phyloP scores from a whole-genome alignment of 2,329 filamentous ascomycete genomes.

The Verticillium nonalfalfae region DNA sequence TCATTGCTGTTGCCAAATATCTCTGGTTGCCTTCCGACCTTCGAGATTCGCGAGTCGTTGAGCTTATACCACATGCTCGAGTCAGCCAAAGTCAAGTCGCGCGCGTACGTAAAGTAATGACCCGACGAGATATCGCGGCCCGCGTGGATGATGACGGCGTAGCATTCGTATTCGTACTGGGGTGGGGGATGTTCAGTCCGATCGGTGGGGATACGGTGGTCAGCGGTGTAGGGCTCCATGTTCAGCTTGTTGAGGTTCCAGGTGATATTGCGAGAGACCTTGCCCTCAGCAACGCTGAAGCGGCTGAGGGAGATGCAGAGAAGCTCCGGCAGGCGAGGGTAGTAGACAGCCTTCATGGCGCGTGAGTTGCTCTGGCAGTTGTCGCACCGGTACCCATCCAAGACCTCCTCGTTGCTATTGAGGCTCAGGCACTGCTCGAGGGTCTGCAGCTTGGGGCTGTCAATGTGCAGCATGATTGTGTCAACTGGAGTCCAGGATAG shows the following conservation, averaged over 20 bases:
- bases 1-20: constrained; percentile 26
- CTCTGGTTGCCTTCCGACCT: constrained; percentile 19
- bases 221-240: constrained; percentile 33
- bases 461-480: constrained; percentile 43
- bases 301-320: constrained; percentile 72
- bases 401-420: constrained; percentile 60
- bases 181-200: constrained; percentile 18
- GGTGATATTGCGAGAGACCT: constrained; percentile 64
- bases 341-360: constrained; percentile 64
- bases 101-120: constrained; percentile 72
- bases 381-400: constrained; percentile 68
- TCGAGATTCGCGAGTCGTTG: constrained; percentile 36
- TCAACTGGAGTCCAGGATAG: constrained; percentile 41
- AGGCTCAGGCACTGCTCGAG: constrained; percentile 61
- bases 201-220: constrained; percentile 18
- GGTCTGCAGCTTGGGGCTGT: constrained; percentile 18
- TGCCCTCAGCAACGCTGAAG: constrained; percentile 37
- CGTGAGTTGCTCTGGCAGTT: constrained; percentile 62
- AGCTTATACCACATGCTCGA: constrained; percentile 41
- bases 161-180: constrained; percentile 71
- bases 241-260: constrained; percentile 71
- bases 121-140: constrained; percentile 64
- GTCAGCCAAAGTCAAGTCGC: constrained; percentile 42
- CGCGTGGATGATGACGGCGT: constrained; percentile 74
- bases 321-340: constrained; percentile 73